phyloP scores from a whole-genome alignment of 1,284 basidiomycete species.

The Phylloboletellus chloephorus region DNA sequence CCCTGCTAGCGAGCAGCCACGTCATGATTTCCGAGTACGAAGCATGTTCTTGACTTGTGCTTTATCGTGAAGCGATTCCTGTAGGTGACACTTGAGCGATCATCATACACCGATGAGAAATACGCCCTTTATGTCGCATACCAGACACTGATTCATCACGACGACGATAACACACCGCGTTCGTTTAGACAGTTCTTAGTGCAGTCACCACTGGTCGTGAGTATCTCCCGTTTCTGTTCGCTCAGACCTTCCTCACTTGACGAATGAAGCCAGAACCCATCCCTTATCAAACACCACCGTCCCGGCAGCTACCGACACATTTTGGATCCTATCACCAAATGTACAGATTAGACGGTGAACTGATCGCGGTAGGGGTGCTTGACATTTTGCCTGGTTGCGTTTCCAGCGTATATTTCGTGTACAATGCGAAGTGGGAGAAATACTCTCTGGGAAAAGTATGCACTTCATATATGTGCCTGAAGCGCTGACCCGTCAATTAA shows the following conservation, averaged over 20 bases:
- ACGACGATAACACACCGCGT: constrained; percentile 45
- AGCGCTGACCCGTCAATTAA: constrained; percentile 5
- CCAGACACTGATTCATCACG: constrained; percentile 73
- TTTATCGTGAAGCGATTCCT: constrained; percentile 3
- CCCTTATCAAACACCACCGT: constrained; percentile 46
- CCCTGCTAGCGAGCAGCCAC: constrained; percentile 25
- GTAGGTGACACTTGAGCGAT: constrained; percentile 69
- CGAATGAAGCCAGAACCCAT: constrained; percentile 47
- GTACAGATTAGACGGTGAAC: constrained; percentile 73
- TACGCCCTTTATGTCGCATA: constrained; percentile 73
- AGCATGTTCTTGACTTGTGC: neutral
- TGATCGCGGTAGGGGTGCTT: constrained; percentile 86
- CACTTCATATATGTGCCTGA: neutral
- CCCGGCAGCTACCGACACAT: constrained; percentile 55
- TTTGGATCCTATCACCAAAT: constrained; percentile 87
- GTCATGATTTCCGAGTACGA: constrained; percentile 52
- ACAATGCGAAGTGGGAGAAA: constrained; percentile 72
- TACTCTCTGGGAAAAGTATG: constrained; percentile 79
- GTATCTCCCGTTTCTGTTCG: constrained; percentile 19
- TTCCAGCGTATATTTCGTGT: constrained; percentile 95
- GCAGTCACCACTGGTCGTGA: constrained; percentile 67
- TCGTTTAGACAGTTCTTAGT: constrained; percentile 77
- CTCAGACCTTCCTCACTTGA: constrained; percentile 5
- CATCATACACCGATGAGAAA: constrained; percentile 76
- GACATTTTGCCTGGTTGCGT: constrained; percentile 90